Conservation (phyloP, 2,329 filamentous ascomycete species). For the Trichoderma pleuroti region DNA sequence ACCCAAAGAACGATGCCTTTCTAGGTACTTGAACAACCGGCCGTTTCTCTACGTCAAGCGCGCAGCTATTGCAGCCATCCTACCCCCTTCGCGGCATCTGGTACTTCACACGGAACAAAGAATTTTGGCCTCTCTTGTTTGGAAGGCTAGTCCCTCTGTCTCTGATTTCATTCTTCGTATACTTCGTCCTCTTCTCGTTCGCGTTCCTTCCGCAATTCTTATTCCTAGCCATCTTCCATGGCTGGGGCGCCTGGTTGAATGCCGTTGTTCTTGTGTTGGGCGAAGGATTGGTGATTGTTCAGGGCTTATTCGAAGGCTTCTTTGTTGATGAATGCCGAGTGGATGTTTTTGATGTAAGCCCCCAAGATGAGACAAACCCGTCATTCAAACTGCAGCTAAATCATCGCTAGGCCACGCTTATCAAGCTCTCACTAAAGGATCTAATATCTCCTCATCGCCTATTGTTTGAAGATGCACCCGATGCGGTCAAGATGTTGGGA, state of each 20-base stretch:
- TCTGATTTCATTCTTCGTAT: constrained; percentile 77
- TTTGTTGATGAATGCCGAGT: constrained; percentile 77
- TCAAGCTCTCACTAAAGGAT: constrained; percentile 67
- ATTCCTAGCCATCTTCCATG: constrained; percentile 86
- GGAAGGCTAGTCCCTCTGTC: constrained; percentile 75
- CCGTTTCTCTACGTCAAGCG: constrained; percentile 40
- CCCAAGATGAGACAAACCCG: not conserved
- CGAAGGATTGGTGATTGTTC: constrained; percentile 69
- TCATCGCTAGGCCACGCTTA: constrained; percentile 57
- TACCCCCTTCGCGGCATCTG: constrained; percentile 70
- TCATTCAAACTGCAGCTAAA: not conserved
- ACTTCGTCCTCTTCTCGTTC: constrained; percentile 82
- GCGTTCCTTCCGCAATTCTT: constrained; percentile 85
- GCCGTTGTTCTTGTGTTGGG: constrained; percentile 84
- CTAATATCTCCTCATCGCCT: constrained; percentile 66
- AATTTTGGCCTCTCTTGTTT: constrained; percentile 77
- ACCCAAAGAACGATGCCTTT: not conserved
- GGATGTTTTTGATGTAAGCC: constrained; percentile 75
- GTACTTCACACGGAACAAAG: constrained; percentile 74
- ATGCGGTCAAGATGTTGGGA: constrained; percentile 75
- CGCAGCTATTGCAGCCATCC: constrained; percentile 45
- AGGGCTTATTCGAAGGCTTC: constrained; percentile 71
- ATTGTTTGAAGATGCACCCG: constrained; percentile 63
- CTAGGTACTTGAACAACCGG: constrained; percentile 29
- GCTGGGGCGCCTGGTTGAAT: constrained; percentile 82